These are phyloP conservation scores for Polyporus tsugae DNA, from an alignment of 1,284 basidiomycete species.

Conservation along the genomic window DNA sequence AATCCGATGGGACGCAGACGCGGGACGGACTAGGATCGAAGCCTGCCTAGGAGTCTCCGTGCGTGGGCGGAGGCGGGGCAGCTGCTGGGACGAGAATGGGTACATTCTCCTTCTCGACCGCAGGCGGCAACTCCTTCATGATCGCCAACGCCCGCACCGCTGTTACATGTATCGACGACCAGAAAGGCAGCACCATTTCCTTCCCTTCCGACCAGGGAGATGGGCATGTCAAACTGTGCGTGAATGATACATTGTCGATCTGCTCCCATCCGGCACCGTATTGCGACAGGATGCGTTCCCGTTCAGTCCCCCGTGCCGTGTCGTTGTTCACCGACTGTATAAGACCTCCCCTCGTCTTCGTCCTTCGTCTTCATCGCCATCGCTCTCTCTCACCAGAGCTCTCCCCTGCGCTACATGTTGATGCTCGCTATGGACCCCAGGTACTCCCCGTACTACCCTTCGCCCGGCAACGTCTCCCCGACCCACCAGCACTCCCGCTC, in stretches of 20 bases:
- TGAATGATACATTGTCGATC: slow-evolving; percentile 36
- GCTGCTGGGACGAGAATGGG: slow-evolving; percentile 14
- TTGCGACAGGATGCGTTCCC: slow-evolving; percentile 30
- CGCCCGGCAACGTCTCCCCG: slow-evolving; percentile 19
- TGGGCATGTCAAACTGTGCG: slow-evolving; percentile 28
- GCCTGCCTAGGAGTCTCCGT: slow-evolving; percentile 15
- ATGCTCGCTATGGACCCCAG: slow-evolving; percentile 30
- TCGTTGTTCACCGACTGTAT: slow-evolving; percentile 6
- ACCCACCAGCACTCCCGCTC: slow-evolving; percentile 19
- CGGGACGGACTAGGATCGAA: slow-evolving; percentile 26
- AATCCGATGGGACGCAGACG: slow-evolving; percentile 20
- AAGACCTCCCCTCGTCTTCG: slow-evolving; percentile 7
- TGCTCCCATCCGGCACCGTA: slow-evolving; percentile 33
- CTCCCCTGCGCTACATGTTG: slow-evolving; percentile 19
- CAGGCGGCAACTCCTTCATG: slow-evolving; percentile 16
- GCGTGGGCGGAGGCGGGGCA: neutral
- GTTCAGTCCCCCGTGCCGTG: slow-evolving; percentile 15
- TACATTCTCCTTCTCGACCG: slow-evolving; percentile 15
- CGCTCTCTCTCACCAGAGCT: slow-evolving; percentile 8
- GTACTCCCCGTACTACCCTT: slow-evolving; percentile 30
- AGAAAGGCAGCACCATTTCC: slow-evolving; percentile 23
- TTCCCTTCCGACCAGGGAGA: slow-evolving; percentile 18
- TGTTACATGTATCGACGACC: slow-evolving; percentile 14
- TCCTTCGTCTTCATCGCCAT: slow-evolving; percentile 13
- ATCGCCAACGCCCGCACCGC: slow-evolving; percentile 24